Percentiles rank a stretch among this genome's conserved stretches.
phyloP scores from a whole-genome alignment of 2,329 filamentous ascomycete species.

The Didymella glomerata region DNA sequence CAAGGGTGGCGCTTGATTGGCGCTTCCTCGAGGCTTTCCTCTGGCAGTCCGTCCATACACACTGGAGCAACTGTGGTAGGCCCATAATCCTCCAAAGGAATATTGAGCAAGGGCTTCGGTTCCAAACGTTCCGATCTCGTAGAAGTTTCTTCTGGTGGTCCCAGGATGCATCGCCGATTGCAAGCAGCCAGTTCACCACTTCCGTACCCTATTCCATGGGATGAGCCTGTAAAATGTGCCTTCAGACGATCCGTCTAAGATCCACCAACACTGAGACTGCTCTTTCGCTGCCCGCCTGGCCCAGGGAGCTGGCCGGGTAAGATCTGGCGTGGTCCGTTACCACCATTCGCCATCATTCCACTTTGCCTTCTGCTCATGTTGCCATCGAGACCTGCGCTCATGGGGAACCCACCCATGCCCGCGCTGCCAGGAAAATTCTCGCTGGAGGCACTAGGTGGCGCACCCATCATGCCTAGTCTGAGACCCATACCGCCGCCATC shows the following conservation, averaged over 20 bases:
- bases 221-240: too few species aligned
- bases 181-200: too few species aligned
- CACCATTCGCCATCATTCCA: slow-evolving; percentile 34
- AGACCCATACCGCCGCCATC: slow-evolving; percentile 37
- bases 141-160: too few species aligned
- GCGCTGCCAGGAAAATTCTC: slow-evolving; percentile 46
- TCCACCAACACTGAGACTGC: slow-evolving; percentile 41
- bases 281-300: slow-evolving; percentile 42
- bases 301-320: slow-evolving; percentile 50
- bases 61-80: too few species aligned
- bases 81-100: too few species aligned
- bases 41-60: too few species aligned
- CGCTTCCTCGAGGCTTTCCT: too few species aligned
- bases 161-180: too few species aligned
- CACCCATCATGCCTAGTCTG: slow-evolving; percentile 45
- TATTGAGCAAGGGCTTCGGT: background rate
- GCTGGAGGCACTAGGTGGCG: slow-evolving; percentile 40
- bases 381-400: slow-evolving; percentile 45
- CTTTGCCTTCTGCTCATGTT: slow-evolving; percentile 39
- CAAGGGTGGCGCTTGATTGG: background rate
- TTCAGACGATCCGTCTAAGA: slow-evolving; percentile 8
- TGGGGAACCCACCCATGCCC: slow-evolving; percentile 39
- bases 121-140: background rate
- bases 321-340: slow-evolving; percentile 42
- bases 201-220: too few species aligned